Evolutionary conservation across 2,329 filamentous ascomycete genomes (phyloP).

Genomic region (Stachybotrys chlorohalonatus): DNA sequence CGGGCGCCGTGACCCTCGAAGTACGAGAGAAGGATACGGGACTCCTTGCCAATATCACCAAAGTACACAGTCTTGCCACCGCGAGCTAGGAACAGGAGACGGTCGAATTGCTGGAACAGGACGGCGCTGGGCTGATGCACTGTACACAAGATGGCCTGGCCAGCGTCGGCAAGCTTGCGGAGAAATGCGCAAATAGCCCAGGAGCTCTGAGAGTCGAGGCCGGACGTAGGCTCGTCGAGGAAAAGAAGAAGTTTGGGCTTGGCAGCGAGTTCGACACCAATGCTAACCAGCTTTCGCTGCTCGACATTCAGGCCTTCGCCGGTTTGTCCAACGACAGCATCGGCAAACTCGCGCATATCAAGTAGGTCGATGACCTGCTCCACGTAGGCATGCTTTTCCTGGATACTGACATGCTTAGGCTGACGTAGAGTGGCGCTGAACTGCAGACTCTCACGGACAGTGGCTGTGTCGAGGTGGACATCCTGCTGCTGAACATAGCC

Average conservation of each 20-base stretch:
- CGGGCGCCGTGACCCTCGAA: conserved; percentile 53
- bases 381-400: conserved; percentile 48
- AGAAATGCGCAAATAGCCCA: conserved; percentile 49
- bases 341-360: conserved; percentile 51
- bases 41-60: conserved; percentile 43
- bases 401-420: conserved; percentile 33
- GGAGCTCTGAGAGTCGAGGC: conserved; percentile 47
- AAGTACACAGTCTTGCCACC: conserved; percentile 56
- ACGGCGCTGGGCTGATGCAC: conserved; percentile 38
- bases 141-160: conserved; percentile 36
- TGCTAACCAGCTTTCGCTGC: conserved; percentile 46
- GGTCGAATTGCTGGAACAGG: conserved; percentile 41
- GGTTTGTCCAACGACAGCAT: conserved; percentile 49
- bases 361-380: conserved; percentile 51
- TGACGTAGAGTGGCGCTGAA: conserved; percentile 43
- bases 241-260: conserved; percentile 46
- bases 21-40: conserved; percentile 41
- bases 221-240: conserved; percentile 44
- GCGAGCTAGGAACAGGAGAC: conserved; percentile 46
- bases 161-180: conserved; percentile 40
- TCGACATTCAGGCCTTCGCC: conserved; percentile 47
- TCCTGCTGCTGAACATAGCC: conserved; percentile 56
- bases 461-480: conserved; percentile 38
- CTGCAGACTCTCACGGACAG: conserved; percentile 35
- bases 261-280: conserved; percentile 42